Evolutionary conservation across 495 filamentous ascomycete genomes (phyloP).

Genomic region (Xylaria cubensis): DNA sequence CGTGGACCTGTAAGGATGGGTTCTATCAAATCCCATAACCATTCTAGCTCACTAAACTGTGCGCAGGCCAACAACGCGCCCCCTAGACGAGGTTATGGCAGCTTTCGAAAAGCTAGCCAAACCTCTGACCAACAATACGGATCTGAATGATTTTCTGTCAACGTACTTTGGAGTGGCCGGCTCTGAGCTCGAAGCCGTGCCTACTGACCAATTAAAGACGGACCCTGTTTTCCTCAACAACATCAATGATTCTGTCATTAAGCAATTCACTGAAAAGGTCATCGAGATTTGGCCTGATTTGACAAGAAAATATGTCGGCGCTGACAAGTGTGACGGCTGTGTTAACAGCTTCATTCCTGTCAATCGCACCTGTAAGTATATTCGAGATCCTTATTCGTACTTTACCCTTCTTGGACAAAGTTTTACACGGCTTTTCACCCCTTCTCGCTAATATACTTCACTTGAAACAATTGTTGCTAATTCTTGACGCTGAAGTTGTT

Average conservation of each 20-base stretch:
- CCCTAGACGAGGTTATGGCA: conserved; percentile 51
- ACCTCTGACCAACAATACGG: conserved; percentile 56
- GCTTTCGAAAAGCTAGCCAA: conserved; percentile 51
- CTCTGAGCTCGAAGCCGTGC: conserved; percentile 53
- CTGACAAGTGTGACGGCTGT: conserved; percentile 50
- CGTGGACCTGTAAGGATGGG: conserved; percentile 55
- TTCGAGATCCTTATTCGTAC: neutral
- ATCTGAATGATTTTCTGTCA: conserved; percentile 52
- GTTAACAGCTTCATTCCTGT: conserved; percentile 58
- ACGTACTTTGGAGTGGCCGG: conserved; percentile 55
- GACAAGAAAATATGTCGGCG: conserved; percentile 51
- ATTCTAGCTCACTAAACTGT: conserved; percentile 19
- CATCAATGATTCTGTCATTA: conserved; percentile 50
- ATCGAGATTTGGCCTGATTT: conserved; percentile 61
- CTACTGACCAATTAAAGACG: conserved; percentile 46
- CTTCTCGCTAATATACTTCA: neutral
- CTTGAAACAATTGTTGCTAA: neutral
- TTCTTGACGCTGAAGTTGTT: conserved; percentile 42
- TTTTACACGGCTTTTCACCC: neutral
- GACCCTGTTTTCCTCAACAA: conserved; percentile 52
- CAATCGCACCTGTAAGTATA: conserved; percentile 48
- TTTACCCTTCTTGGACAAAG: neutral
- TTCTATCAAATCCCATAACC: neutral
- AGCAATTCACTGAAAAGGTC: conserved; percentile 54
- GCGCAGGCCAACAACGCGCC: conserved; percentile 52